phyloP scores from a whole-genome alignment of 768 basidiomycete genomes.

The Piloderma croceum region DNA sequence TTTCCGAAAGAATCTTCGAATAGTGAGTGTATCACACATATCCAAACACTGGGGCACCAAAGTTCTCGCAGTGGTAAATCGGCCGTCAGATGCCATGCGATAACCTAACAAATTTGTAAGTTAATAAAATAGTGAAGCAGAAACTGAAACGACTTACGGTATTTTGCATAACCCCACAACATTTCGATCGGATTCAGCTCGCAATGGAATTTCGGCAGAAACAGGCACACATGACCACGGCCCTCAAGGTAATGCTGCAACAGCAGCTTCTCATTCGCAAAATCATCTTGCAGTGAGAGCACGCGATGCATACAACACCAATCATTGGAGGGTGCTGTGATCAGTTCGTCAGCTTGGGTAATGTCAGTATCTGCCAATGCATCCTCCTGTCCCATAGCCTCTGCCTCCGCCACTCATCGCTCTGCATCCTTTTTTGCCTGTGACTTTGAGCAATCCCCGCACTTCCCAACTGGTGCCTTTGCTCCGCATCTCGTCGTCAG shows the following conservation, averaged over 20 bases:
- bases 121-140: slow-evolving; percentile 7
- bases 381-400: slow-evolving; percentile 7
- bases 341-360: slow-evolving; percentile 8
- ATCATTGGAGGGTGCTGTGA: background rate
- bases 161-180: slow-evolving; percentile 8
- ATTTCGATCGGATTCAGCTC: slow-evolving; percentile 10
- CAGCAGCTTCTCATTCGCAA: slow-evolving; percentile 16
- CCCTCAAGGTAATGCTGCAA: slow-evolving; percentile 16
- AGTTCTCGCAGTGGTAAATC: slow-evolving; percentile 17
- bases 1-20: slow-evolving; percentile 14
- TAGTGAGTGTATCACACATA: slow-evolving; percentile 11
- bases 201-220: slow-evolving; percentile 10
- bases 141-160: slow-evolving; percentile 8
- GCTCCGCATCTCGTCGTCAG: slow-evolving; percentile 1
- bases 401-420: slow-evolving; percentile 9
- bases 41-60: slow-evolving; percentile 20
- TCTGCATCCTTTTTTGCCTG: slow-evolving; percentile 14
- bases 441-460: slow-evolving; percentile 14
- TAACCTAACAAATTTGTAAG: slow-evolving; percentile 13
- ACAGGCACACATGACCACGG: slow-evolving; percentile 11
- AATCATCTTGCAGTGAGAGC: slow-evolving; percentile 16
- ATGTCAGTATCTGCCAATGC: background rate
- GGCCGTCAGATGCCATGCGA: slow-evolving; percentile 17
- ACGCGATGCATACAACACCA: slow-evolving; percentile 19
- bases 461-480: slow-evolving; percentile 11